Percentiles rank a stretch among this genome's conserved stretches.
phyloP scores from a whole-genome alignment of 2,329 filamentous ascomycete genomes.

The Colletotrichum musae region DNA sequence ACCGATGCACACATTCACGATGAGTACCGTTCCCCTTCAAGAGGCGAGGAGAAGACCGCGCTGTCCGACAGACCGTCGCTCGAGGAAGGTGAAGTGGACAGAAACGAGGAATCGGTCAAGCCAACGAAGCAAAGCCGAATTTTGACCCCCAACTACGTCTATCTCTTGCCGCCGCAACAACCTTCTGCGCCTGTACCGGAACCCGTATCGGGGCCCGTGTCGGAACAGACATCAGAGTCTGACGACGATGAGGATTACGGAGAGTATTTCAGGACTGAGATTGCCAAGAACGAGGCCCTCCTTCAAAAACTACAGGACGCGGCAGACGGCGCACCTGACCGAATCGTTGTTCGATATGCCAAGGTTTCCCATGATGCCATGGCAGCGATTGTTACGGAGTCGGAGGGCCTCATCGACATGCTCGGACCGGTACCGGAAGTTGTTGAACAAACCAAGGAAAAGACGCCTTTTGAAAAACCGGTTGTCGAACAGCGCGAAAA shows the following conservation, averaged over 20 bases:
- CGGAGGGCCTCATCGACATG: slow-evolving; percentile 60
- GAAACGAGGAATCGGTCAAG: slow-evolving; percentile 28
- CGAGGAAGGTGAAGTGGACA: slow-evolving; percentile 39
- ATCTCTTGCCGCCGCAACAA: slow-evolving; percentile 56
- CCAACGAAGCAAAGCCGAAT: slow-evolving; percentile 47
- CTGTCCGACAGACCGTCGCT: slow-evolving; percentile 17
- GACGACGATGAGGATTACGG: slow-evolving; percentile 72
- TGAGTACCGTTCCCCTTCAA: slow-evolving; percentile 17
- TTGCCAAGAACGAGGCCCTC: slow-evolving; percentile 65
- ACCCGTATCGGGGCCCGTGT: slow-evolving; percentile 48
- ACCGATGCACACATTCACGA: slow-evolving; percentile 25
- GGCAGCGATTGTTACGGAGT: slow-evolving; percentile 61
- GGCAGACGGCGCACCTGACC: slow-evolving; percentile 55
- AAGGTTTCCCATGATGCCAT: slow-evolving; percentile 64
- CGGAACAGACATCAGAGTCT: slow-evolving; percentile 66
- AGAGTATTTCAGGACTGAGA: slow-evolving; percentile 68
- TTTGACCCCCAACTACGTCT: slow-evolving; percentile 52
- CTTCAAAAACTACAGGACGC: slow-evolving; percentile 61
- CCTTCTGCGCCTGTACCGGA: slow-evolving; percentile 49
- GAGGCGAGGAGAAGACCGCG: slow-evolving; percentile 16
- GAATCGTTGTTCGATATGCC: slow-evolving; percentile 63
- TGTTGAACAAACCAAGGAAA: slow-evolving; percentile 40
- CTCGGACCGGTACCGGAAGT: slow-evolving; percentile 57
- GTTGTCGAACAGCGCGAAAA: slow-evolving; percentile 32
- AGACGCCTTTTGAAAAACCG: slow-evolving; percentile 18